Conservation (phyloP, 495 filamentous ascomycete species). For the Chaetomidium leptoderma region DNA sequence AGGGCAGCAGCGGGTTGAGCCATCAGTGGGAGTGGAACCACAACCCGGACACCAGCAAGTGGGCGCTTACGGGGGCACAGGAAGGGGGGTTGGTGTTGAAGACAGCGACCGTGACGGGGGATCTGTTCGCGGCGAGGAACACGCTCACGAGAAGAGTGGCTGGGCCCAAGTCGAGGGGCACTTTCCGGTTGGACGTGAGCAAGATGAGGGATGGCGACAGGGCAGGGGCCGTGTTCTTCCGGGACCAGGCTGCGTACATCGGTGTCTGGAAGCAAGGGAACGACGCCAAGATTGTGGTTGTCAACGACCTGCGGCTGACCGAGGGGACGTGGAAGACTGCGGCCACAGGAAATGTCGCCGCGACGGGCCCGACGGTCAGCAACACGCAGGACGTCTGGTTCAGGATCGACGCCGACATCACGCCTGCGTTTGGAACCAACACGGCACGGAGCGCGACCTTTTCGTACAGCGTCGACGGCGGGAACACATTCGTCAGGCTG, state of each 20-base stretch:
- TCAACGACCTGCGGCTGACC: constrained; percentile 26
- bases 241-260: constrained; percentile 51
- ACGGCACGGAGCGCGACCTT: constrained; percentile 38
- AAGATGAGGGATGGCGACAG: constrained; percentile 50
- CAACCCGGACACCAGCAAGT: constrained; percentile 48
- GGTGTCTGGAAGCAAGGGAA: constrained; percentile 36
- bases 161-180: constrained; percentile 45
- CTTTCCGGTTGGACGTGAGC: constrained; percentile 44
- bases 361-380: constrained; percentile 24
- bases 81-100: constrained; percentile 38
- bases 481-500: constrained; percentile 37
- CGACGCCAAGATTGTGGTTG: constrained; percentile 26
- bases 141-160: constrained; percentile 53
- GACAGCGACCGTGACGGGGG: constrained; percentile 49
- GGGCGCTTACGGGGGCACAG: constrained; percentile 1
- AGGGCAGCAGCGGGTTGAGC: constrained; percentile 30
- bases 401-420: constrained; percentile 41
- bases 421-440: constrained; percentile 31
- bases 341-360: constrained; percentile 37
- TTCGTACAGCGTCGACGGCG: constrained; percentile 51
- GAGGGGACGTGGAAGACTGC: constrained; percentile 41
- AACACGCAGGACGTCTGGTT: constrained; percentile 39
- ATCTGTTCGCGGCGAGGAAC: constrained; percentile 52
- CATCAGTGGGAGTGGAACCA: constrained; percentile 61
- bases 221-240: constrained; percentile 48